Base-by-base conservation (phyloP, 768 basidiomycete genomes). In the Cytidiella melzeri region DNA sequence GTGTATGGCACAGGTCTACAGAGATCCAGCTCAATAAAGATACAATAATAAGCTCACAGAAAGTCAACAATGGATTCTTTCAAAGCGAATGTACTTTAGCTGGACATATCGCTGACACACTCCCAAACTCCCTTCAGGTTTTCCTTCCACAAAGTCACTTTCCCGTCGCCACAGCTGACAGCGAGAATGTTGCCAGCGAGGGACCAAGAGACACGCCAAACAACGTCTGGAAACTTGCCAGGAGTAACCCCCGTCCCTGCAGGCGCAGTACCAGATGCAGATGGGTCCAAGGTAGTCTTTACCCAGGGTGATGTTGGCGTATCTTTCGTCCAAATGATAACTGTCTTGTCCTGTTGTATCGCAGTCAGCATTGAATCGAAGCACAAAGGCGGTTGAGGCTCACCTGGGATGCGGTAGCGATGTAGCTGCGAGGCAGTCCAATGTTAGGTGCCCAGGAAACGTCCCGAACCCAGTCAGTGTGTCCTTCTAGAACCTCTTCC, bases 381-480 rank as follows among this genome's bases (percentile, higher is more conserved):
- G 28, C 44, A 19, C 13, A 4, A 18, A 4, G 30, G 18, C 1
- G 9, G 7, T 21, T 13, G 12, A 15, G 2, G 60, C 74, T 42
- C 45, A 82, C 81, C 71, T 97, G 94, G 0, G 91, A 93, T 0
- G 92, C 92, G 1, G 93, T 94, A 5, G 96, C 96, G 54, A 99
- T 91, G 68, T 97, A 97, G 62, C 84, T 87, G 54, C 92, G 79
- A 0, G 95, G 92, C 13, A 98, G 75, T 0, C 96, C 96, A 54
- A 97, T 94, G 57, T 92, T 96, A 0, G 96, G 95, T 1, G 94
- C 94, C 93, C 94, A 98, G 0, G 95, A 91, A n/a, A 97, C 94
- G 64, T 98, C 95, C 41, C 95, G 77, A 19, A 99, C 94, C 95
- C 95, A 99, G 66, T 99, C 95, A 0, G 86, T 79, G 66, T 99